Base-by-base conservation (phyloP, 2,329 filamentous ascomycete species). In the Fusarium sp. region DNA sequence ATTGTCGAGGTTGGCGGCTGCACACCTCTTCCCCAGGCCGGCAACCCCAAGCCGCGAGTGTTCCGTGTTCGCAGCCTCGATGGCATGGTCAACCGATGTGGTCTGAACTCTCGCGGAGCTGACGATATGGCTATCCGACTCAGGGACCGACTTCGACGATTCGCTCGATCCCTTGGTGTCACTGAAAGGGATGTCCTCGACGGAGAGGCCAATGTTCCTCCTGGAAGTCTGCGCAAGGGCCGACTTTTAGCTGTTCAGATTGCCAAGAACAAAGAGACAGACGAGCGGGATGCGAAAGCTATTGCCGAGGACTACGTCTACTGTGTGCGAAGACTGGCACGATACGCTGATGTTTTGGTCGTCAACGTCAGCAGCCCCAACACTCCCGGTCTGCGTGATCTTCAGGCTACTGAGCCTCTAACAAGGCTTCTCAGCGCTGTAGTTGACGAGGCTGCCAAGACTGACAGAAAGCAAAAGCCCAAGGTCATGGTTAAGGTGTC, bases 351-450 rank as follows among this genome's bases (percentile, higher is more conserved):
- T 74, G 91, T 99, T 35, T 82, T 99, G n/a, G 95, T 98, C 10
- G 96, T 99, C 75, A 99, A 99, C 74, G 96, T 99, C 48, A 97
- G 94, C 75, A 96, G 92, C 72, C 96, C 96, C 23, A 99, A 99
- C 80, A 98, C 95, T 0, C 95, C 95, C 0, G 95, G 96, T 0
- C 85, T 98, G 47, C 88, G 96, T 23, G 91, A 93, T 56, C 83
- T 99, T 36, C 96, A 99, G 80, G 91, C 92, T 4, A 87, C 90
- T 0, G 93, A 91, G 68, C 95, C 94, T 2, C 81, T 99, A 57
- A 95, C 93, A 4, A 83, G 87, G 40, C 90, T 99, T 45, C 82
- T 99, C 39, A 87, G 85, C 11, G 92, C 92, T 1, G 95, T 98
- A 0, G 95, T 98, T 3, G 84, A 88, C 17, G 92, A 95, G 55